Evolutionary conservation across 306 rosid genomes (phyloP).

Genomic region (Glycine tomentella): DNA sequence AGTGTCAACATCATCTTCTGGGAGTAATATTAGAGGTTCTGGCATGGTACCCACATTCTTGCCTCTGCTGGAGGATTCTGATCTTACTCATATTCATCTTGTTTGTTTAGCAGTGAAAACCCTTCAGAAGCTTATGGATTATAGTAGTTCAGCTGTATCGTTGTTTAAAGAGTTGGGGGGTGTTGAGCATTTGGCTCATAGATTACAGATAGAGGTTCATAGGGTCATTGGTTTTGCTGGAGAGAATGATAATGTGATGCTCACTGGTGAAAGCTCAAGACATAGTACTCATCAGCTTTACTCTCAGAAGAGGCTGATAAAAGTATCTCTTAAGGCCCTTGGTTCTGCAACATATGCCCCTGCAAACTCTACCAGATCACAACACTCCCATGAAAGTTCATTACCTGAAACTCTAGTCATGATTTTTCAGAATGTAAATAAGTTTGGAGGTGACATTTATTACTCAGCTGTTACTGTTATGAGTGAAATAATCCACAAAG

Average conservation of each 20-base stretch:
- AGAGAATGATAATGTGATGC: conserved; percentile 57
- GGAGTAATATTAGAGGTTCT: conserved; percentile 89
- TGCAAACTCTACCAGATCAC: conserved; percentile 73
- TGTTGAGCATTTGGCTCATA: conserved; percentile 87
- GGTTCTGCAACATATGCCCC: conserved; percentile 95
- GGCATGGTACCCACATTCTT: conserved; percentile 99
- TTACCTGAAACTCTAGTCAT: conserved; percentile 75
- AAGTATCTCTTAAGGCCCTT: conserved; percentile 90
- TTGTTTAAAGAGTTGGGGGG: conserved; percentile 96
- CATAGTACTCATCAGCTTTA: conserved; percentile 70
- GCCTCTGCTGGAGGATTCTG: conserved; percentile 95
- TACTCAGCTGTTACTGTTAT: conserved; percentile 95
- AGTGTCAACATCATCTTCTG: conserved; percentile 91
- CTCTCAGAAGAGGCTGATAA: conserved; percentile 86
- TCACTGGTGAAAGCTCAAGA: conserved; percentile 78
- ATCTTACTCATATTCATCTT: conserved; percentile 83
- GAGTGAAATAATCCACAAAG: conserved; percentile 99
- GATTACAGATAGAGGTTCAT: conserved; percentile 84
- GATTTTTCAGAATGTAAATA: conserved; percentile 75
- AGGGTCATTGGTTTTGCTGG: conserved; percentile 75
- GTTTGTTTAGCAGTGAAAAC: conserved; percentile 97
- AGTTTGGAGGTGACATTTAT: conserved; percentile 97
- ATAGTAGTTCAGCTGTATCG: conserved; percentile 92
- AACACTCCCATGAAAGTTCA: conserved; percentile 70
- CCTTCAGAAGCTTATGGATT: conserved; percentile 98